Conservation (phyloP, 2,329 filamentous ascomycete species). For the Penicillium sp. region DNA sequence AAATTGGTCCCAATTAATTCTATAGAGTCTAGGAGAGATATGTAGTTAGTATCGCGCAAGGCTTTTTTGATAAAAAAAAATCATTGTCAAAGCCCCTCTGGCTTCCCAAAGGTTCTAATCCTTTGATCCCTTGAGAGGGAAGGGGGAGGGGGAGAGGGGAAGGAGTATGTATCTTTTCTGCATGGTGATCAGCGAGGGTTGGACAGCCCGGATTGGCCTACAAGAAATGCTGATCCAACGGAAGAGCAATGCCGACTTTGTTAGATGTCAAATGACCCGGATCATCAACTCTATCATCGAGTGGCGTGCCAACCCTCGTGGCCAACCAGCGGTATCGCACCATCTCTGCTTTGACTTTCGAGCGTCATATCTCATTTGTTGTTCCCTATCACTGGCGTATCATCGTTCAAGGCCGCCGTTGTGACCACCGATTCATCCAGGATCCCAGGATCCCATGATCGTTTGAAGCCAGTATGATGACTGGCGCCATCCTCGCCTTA, state of each 20-base stretch:
- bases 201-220: constrained; percentile 9
- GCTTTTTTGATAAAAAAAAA: not conserved
- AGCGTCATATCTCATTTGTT: constrained; percentile 5
- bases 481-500: not conserved
- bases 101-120: not conserved
- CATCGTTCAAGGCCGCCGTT: constrained; percentile 8
- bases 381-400: constrained; percentile 14
- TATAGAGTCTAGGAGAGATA: not conserved
- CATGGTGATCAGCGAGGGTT: constrained; percentile 5
- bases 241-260: not conserved
- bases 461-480: not conserved
- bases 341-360: constrained; percentile 2
- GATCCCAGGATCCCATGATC: constrained; percentile 15
- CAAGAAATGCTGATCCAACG: constrained; percentile 12
- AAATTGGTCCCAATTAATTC: not conserved
- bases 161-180: not conserved
- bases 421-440: constrained; percentile 2
- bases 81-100: not conserved
- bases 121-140: not conserved
- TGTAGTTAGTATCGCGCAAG: not conserved
- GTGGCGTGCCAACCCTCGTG: constrained; percentile 20
- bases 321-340: constrained; percentile 18
- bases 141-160: not conserved
- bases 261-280: constrained; percentile 11
- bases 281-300: constrained; percentile 8